A percentile compares a stretch with the other conserved stretches of the same genome.
Evolutionary conservation across 1,284 basidiomycete species (phyloP).

Genomic region (Omphalotus olearius): DNA sequence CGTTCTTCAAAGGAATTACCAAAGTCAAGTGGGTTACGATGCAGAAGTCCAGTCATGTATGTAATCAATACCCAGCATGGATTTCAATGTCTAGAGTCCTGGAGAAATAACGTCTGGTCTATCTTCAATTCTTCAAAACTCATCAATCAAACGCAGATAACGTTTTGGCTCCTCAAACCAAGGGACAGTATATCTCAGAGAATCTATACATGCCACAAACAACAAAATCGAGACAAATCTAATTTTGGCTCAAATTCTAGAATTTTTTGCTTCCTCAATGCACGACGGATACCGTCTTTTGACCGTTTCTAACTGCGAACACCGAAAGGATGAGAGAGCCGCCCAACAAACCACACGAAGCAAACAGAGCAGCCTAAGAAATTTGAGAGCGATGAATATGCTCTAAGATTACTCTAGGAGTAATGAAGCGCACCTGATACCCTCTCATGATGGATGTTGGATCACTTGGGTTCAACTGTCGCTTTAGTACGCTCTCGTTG

Average conservation of each 20-base stretch:
- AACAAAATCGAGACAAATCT: too few species aligned
- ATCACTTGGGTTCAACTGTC: background rate
- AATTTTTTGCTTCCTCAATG: constrained; percentile 2
- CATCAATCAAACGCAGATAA: too few species aligned
- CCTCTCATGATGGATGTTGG: constrained; percentile 6
- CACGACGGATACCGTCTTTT: constrained; percentile 4
- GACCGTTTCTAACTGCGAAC: background rate
- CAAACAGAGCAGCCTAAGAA: constrained; percentile 2
- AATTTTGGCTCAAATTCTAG: too few species aligned
- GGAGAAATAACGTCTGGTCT: too few species aligned
- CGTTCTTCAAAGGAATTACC: constrained; percentile 40
- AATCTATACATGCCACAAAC: too few species aligned
- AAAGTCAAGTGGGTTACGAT: constrained; percentile 47
- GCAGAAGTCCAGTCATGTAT: constrained; percentile 40
- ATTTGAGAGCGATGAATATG: background rate
- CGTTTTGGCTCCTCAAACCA: too few species aligned
- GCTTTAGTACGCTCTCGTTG: constrained; percentile 6
- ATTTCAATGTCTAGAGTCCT: too few species aligned
- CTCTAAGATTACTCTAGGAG: background rate
- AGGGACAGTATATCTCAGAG: too few species aligned
- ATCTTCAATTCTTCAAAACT: too few species aligned
- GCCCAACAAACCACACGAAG: constrained; percentile 1
- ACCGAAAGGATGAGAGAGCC: constrained; percentile 1
- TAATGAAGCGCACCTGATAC: background rate
- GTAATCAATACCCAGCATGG: too few species aligned